phyloP scores from a whole-genome alignment of 495 filamentous ascomycete genomes.

The Neurospora tetrasperma region DNA sequence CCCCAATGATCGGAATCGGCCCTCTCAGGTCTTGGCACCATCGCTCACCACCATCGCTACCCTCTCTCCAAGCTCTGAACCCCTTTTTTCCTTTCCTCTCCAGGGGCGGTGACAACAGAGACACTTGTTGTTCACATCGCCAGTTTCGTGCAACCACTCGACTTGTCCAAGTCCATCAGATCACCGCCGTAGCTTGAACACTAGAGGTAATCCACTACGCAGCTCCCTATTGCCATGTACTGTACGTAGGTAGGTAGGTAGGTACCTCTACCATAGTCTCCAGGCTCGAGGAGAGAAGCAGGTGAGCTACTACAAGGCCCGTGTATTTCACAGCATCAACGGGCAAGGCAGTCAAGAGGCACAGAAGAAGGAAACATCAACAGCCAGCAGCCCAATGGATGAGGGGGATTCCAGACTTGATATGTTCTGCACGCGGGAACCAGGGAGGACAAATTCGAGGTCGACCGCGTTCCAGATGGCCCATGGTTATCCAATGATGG shows the following conservation, averaged over 20 bases:
- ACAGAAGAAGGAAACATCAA: neutral
- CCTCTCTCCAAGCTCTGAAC: neutral
- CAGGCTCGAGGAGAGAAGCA: neutral
- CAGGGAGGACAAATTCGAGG: neutral
- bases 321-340: neutral
- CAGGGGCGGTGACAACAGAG: neutral
- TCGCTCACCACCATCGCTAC: neutral
- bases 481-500: neutral
- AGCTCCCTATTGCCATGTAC: neutral
- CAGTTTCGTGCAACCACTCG: neutral
- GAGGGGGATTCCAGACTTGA: neutral
- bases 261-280: too few relatives aligned
- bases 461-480: neutral
- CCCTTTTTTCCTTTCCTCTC: neutral
- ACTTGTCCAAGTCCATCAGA: neutral
- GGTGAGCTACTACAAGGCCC: neutral
- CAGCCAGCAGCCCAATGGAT: neutral
- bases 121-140: neutral
- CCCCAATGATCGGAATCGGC: neutral
- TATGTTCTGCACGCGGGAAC: neutral
- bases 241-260: neutral
- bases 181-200: neutral
- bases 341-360: neutral
- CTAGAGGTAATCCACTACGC: neutral
- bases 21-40: neutral